Conservation (phyloP, 179 eudicot genomes). For the Spergularia azorica region DNA sequence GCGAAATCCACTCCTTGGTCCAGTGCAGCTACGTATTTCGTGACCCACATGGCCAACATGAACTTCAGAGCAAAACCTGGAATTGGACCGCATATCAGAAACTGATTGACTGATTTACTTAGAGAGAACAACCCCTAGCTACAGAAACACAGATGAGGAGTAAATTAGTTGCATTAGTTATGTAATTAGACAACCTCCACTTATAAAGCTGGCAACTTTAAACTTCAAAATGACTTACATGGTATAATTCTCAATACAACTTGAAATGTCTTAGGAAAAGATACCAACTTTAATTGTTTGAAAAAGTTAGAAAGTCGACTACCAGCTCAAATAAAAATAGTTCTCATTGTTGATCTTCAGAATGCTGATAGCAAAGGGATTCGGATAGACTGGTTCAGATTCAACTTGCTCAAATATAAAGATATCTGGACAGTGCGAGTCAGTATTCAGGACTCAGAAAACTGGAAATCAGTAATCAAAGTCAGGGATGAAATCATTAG, state of each 20-base stretch:
- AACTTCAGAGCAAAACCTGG: constrained; percentile 60
- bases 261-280: not conserved
- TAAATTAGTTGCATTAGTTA: not conserved
- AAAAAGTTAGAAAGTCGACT: not conserved
- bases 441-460: no score
- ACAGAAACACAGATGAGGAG: not conserved
- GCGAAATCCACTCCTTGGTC: constrained; percentile 54
- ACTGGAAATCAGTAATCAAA: no score
- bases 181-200: not conserved
- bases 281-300: not conserved
- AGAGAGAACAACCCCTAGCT: not conserved
- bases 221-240: not conserved
- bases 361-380: no score
- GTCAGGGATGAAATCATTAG: no score
- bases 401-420: no score
- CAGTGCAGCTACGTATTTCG: constrained; percentile 62
- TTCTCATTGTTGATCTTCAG: no score
- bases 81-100: constrained; percentile 11
- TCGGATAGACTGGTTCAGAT: no score
- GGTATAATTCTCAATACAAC: not conserved
- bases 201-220: constrained; percentile 3
- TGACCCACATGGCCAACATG: constrained; percentile 61
- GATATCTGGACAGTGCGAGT: no score
- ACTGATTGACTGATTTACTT: not conserved
- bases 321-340: not conserved